A percentile compares a stretch with the other conserved stretches of the same genome.
Evolutionary conservation across 345 rosid species (phyloP).

Genomic region (Carallia brachiata): DNA sequence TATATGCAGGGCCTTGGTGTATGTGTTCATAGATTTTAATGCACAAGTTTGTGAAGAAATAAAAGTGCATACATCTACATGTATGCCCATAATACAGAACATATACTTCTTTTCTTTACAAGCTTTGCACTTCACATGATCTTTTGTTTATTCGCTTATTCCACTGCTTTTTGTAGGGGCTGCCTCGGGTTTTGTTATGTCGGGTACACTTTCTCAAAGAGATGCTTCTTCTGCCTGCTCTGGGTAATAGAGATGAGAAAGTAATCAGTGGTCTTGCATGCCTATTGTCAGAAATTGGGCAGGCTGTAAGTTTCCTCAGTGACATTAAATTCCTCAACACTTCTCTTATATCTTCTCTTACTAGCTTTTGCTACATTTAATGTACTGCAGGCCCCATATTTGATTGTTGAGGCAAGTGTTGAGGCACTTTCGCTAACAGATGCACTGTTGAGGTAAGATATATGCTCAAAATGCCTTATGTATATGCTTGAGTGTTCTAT

Average conservation of each 20-base stretch:
- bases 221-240: slow-evolving; percentile 73
- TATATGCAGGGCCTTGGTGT: too few relatives aligned
- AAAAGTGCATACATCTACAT: too few relatives aligned
- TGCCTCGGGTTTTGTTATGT: slow-evolving; percentile 78
- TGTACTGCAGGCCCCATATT: slow-evolving; percentile 68
- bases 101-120: background rate
- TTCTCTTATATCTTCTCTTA: background rate
- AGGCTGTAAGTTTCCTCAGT: slow-evolving; percentile 63
- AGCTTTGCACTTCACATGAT: background rate
- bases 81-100: too few relatives aligned
- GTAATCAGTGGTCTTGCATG: slow-evolving; percentile 81
- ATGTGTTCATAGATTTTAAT: too few relatives aligned
- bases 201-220: slow-evolving; percentile 79
- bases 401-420: slow-evolving; percentile 78
- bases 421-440: slow-evolving; percentile 75
- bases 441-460: slow-evolving; percentile 70
- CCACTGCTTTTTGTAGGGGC: slow-evolving; percentile 54
- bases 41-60: too few relatives aligned
- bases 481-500: background rate
- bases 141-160: slow-evolving; percentile 2
- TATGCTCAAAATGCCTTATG: background rate
- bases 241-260: slow-evolving; percentile 64
- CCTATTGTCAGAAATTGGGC: slow-evolving; percentile 93
- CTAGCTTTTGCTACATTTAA: slow-evolving; percentile 16
- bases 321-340: slow-evolving; percentile 7